Conservation (phyloP, 1,139 yeast genomes). For the Debaryomyces udenii region DNA sequence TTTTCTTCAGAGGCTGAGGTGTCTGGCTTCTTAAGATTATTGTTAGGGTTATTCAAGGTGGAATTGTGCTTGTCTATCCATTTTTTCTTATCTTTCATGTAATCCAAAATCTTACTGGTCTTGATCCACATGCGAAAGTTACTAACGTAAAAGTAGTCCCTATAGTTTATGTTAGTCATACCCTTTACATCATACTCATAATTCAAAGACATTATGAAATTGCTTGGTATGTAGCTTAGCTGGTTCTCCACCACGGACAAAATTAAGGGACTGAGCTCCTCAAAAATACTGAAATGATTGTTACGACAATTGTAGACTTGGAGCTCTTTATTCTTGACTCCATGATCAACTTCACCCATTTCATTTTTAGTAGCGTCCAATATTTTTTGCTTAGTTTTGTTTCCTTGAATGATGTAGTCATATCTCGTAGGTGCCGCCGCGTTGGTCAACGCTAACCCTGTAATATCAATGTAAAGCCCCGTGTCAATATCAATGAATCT, state of each 20-base stretch:
- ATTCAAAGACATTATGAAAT: constrained; percentile 30
- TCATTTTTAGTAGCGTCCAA: constrained; percentile 11
- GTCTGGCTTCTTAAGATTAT: constrained; percentile 1
- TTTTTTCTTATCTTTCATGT: constrained; percentile 25
- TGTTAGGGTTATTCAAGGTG: constrained; percentile 8
- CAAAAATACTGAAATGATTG: constrained; percentile 38
- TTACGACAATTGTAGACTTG: constrained; percentile 49
- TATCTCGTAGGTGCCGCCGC: constrained; percentile 39
- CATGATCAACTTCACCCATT: constrained; percentile 18
- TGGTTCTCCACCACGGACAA: constrained; percentile 38
- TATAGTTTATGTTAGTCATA: constrained; percentile 28
- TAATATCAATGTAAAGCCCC: constrained; percentile 43
- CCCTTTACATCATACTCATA: constrained; percentile 34
- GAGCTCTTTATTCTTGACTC: constrained; percentile 27
- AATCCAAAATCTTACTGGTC: constrained; percentile 29
- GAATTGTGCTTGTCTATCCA: constrained; percentile 24
- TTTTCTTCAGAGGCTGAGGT: not conserved
- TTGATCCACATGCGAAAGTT: constrained; percentile 40
- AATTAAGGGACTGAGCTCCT: constrained; percentile 36
- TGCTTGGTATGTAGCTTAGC: constrained; percentile 35
- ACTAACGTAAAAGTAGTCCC: constrained; percentile 31
- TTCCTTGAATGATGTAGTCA: constrained; percentile 18
- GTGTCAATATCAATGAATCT: constrained; percentile 43
- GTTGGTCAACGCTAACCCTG: constrained; percentile 34
- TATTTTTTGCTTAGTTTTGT: constrained; percentile 13